phyloP scores from a whole-genome alignment of 371 early-diverging fungal genomes.

The Mucor circinelloides region DNA sequence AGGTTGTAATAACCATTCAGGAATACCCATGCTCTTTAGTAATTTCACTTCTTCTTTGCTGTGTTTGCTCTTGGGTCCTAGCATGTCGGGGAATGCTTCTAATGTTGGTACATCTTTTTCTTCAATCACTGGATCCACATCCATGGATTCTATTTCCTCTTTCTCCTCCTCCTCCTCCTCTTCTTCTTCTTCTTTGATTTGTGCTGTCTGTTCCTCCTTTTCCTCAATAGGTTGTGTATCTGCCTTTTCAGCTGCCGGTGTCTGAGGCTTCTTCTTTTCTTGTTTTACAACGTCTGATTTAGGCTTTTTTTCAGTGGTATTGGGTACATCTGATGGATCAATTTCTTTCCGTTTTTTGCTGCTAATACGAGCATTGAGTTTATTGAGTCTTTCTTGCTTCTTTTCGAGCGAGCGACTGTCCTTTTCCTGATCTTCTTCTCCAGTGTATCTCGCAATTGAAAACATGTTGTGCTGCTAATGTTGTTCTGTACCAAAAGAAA shows the following conservation, averaged over 20 bases:
- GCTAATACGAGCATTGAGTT: conserved; percentile 24
- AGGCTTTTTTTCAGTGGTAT: background rate
- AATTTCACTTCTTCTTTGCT: conserved; percentile 42
- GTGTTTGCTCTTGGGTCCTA: conserved; percentile 25
- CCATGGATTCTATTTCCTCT: background rate
- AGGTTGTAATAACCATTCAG: conserved; percentile 86
- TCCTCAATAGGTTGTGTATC: background rate
- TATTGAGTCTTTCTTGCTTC: conserved; percentile 28
- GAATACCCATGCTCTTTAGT: conserved; percentile 71
- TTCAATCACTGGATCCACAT: conserved; percentile 5
- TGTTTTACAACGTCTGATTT: background rate
- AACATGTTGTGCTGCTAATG: conserved; percentile 21
- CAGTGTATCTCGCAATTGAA: conserved; percentile 37
- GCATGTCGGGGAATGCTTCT: conserved; percentile 49
- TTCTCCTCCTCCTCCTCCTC: background rate
- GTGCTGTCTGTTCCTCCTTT: background rate
- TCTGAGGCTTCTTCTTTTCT: conserved; percentile 4
- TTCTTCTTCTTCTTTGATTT: background rate
- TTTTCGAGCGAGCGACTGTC: conserved; percentile 31
- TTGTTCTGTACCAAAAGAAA: background rate
- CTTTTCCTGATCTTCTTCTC: conserved; percentile 29
- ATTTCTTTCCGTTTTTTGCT: conserved; percentile 25
- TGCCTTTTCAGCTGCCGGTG: background rate
- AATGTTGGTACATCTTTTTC: conserved; percentile 28
- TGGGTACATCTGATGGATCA: background rate